phyloP scores from a whole-genome alignment of 148 eudicot species.

The Dianthus caryophyllus region DNA sequence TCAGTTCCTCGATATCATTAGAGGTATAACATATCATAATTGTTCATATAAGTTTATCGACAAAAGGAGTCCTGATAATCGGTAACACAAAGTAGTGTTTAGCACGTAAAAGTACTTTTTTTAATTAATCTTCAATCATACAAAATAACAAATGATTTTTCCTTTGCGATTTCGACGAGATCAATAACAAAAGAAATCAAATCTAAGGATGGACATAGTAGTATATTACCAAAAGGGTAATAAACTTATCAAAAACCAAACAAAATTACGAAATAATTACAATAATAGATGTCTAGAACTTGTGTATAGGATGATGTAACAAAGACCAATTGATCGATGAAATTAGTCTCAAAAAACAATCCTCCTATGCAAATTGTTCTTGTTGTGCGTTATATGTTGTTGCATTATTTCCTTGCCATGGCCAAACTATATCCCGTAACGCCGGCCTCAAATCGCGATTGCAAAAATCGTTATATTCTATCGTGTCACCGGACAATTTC shows the following conservation, averaged over 20 bases:
- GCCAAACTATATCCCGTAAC: conserved; percentile 61
- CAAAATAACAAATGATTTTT: not conserved
- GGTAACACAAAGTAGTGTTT: not conserved
- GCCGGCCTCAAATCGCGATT: conserved; percentile 61
- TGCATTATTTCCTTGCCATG: conserved; percentile 50
- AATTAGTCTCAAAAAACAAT: conserved; percentile 1
- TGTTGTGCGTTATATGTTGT: conserved; percentile 7
- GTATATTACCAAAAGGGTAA: not conserved
- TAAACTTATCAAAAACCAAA: not conserved
- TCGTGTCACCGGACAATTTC: conserved; percentile 66
- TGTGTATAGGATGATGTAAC: conserved; percentile 13
- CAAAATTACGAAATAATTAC: not conserved
- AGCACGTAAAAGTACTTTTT: too few species aligned
- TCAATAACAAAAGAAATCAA: not conserved
- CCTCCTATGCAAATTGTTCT: conserved; percentile 9
- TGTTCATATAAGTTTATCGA: too few species aligned
- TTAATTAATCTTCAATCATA: not conserved
- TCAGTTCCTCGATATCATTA: too few species aligned
- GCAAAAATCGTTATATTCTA: conserved; percentile 59
- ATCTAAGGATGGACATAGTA: not conserved
- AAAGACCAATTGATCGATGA: conserved; percentile 10
- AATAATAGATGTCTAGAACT: not conserved
- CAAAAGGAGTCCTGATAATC: not conserved
- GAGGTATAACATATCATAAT: too few species aligned
- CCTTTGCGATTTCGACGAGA: not conserved